These are phyloP conservation scores for Kodamaea sagamina DNA, from an alignment of 805 yeast genomes.

Conservation along the genomic window DNA sequence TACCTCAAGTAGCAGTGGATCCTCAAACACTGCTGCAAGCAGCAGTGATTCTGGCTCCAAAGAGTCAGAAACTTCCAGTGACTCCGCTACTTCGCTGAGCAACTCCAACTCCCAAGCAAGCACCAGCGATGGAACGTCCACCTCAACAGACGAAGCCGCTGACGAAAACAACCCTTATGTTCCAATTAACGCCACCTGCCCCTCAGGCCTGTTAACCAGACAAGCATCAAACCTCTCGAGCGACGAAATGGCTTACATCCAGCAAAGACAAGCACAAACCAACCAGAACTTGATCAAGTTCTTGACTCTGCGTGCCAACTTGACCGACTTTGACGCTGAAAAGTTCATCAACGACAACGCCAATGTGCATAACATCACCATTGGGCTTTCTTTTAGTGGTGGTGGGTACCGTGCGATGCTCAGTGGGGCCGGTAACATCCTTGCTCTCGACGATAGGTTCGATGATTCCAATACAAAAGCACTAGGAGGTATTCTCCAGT, in stretches of 20 bases:
- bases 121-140: slow-evolving; percentile 7
- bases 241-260: slow-evolving; percentile 30
- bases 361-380: slow-evolving; percentile 26
- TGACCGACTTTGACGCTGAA: slow-evolving; percentile 35
- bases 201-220: slow-evolving; percentile 27
- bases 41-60: too few relatives aligned
- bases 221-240: slow-evolving; percentile 28
- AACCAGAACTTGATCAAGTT: slow-evolving; percentile 32
- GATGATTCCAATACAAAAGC: slow-evolving; percentile 28
- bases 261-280: slow-evolving; percentile 28
- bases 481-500: slow-evolving; percentile 37
- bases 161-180: slow-evolving; percentile 22
- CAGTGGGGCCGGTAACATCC: slow-evolving; percentile 17
- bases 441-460: slow-evolving; percentile 16
- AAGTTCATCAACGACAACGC: slow-evolving; percentile 26
- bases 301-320: slow-evolving; percentile 30
- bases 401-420: slow-evolving; percentile 42
- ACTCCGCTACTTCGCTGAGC: background rate
- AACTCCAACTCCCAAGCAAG: background rate
- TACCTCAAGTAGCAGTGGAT: background rate
- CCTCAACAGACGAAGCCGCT: slow-evolving; percentile 16
- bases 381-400: slow-evolving; percentile 37
- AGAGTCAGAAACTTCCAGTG: too few relatives aligned
- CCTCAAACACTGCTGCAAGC: background rate
- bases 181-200: slow-evolving; percentile 35